These are phyloP conservation scores for Calocybe cyanea DNA, from an alignment of 768 basidiomycete species.

Conservation along the genomic window DNA sequence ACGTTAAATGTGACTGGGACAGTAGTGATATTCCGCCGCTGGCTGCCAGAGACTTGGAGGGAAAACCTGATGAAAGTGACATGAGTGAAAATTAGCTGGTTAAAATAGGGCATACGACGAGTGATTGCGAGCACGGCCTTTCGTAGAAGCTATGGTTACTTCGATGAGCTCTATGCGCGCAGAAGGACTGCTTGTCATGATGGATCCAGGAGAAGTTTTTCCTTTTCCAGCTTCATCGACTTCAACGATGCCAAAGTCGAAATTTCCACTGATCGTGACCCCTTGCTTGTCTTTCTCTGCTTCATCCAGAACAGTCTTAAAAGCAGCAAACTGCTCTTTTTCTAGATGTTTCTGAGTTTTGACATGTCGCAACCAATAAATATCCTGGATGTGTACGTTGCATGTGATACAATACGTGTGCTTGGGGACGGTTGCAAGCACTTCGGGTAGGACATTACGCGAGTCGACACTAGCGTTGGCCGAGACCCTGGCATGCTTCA, in stretches of 20 bases:
- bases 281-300: conserved; percentile 55
- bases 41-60: conserved; percentile 14
- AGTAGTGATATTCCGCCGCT: conserved; percentile 18
- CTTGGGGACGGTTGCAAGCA: conserved; percentile 10
- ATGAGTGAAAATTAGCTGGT: not conserved
- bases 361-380: conserved; percentile 32
- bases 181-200: conserved; percentile 23
- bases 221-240: conserved; percentile 24
- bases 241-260: conserved; percentile 54
- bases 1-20: conserved; percentile 24
- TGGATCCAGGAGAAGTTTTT: conserved; percentile 10
- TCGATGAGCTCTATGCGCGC: conserved; percentile 9
- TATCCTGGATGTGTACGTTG: conserved; percentile 17
- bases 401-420: conserved; percentile 26
- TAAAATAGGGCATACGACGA: conserved; percentile 6
- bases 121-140: conserved; percentile 1
- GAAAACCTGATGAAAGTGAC: conserved; percentile 10
- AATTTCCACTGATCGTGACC: conserved; percentile 35
- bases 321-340: conserved; percentile 34
- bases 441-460: conserved; percentile 26
- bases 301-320: conserved; percentile 42
- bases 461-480: conserved; percentile 2
- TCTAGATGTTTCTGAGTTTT: conserved; percentile 26
- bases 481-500: conserved; percentile 4
- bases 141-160: conserved; percentile 15